These are phyloP conservation scores for Ophiostoma sp. DNA, from an alignment of 2,329 filamentous ascomycete genomes.

Conservation along the genomic window DNA sequence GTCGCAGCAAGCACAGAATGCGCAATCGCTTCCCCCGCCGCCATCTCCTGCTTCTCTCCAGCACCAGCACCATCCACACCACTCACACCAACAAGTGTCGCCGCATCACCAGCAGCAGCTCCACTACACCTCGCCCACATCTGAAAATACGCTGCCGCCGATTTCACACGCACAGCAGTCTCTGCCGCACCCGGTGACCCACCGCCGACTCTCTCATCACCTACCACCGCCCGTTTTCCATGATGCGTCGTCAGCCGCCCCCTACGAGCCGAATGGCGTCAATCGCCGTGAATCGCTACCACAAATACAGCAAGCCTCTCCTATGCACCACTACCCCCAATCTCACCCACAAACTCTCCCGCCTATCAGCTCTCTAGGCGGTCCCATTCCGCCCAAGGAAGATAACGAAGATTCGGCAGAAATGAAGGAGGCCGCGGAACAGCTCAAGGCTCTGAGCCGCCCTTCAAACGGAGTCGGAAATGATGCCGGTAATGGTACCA, in stretches of 20 bases:
- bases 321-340: background rate
- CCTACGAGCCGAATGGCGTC: conserved; percentile 17
- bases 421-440: conserved; percentile 64
- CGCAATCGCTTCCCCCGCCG: background rate
- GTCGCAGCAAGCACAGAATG: background rate
- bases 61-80: conserved; percentile 18
- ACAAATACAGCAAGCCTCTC: conserved; percentile 19
- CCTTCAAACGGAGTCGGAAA: conserved; percentile 40
- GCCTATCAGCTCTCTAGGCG: background rate
- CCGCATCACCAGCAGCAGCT: conserved; percentile 11
- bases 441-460: conserved; percentile 59
- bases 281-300: conserved; percentile 20
- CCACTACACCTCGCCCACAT: conserved; percentile 20
- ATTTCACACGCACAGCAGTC: conserved; percentile 20
- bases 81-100: conserved; percentile 12
- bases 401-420: conserved; percentile 60
- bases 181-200: conserved; percentile 12
- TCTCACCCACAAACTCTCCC: conserved; percentile 8
- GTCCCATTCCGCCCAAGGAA: conserved; percentile 35
- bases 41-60: background rate
- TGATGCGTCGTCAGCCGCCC: conserved; percentile 1
- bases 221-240: conserved; percentile 18
- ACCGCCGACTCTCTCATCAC: conserved; percentile 10
- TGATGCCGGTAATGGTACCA: background rate
- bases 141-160: conserved; percentile 20